Base-by-base conservation (phyloP, 805 yeast genomes). In the Pichia phayaonensis region DNA sequence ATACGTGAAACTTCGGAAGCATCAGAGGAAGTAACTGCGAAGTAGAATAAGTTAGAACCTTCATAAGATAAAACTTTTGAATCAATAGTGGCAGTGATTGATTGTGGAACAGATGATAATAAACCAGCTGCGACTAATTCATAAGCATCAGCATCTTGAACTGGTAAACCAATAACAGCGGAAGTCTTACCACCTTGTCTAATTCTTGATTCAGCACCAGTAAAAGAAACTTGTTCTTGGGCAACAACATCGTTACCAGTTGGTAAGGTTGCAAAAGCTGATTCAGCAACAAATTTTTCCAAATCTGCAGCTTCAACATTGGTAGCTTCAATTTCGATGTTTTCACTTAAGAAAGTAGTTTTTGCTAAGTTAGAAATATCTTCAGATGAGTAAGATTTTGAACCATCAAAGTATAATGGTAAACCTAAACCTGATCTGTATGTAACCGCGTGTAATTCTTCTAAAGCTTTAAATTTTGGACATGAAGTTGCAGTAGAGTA, bases 361-460 rank as follows among this genome's bases (percentile, higher is more conserved):
- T 78, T 69, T 56, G 95, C 90, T 66, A 73, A 87, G 42, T 67
- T 68, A 60, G 77, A 74, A 63, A 94, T 75, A 54, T 84, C 89
- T 49, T 83, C 89, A 49, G 79, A 61, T 36, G 83, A 55, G 59
- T 81, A 72, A 43, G 80, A 62, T 60, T 74, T 71, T 56, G 76
- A 69, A 54, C 87, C 86, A 67, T 86, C 85, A 66, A 79, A 87
- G 67, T 77, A 77, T 62, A 88, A 75, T 57, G 96, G 84, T 71
- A 84, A 80, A 63, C 97, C 97, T 62, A 87, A 80, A 49, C 96
- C 97, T 54, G 70, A 74, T 76, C 94, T 86, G 81, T 86, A 94
- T 46, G 95, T 80, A 54, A 82, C 72, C 60, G 81, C 80, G 72
- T 87, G 92, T 65, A 89, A 79, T 59, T 81, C 78, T 71, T 90